These are phyloP conservation scores for Pythium pyrilobum DNA, from an alignment of 352 stramenopile genomes.

Conservation along the genomic window DNA sequence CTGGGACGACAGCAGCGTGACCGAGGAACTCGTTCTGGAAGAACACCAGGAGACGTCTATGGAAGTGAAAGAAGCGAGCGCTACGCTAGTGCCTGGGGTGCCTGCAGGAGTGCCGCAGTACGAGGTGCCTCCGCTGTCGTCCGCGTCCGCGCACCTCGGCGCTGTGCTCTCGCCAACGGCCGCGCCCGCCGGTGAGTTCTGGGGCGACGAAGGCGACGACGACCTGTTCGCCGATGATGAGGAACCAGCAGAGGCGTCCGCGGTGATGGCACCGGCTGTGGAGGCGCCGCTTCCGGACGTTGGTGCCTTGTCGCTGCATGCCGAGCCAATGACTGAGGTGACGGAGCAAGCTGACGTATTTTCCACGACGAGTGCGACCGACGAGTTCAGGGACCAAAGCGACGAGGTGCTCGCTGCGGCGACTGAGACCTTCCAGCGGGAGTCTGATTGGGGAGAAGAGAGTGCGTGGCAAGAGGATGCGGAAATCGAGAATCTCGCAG, in stretches of 20 bases:
- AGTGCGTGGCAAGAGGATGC: no score
- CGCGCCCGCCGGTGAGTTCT: slow-evolving; percentile 45
- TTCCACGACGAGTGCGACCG: not conserved
- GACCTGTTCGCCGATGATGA: slow-evolving; percentile 56
- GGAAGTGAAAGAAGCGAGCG: not conserved
- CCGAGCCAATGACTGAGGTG: not conserved
- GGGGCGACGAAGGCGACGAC: slow-evolving; percentile 51
- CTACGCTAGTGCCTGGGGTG: not conserved
- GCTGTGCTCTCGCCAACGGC: slow-evolving; percentile 17
- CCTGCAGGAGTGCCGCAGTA: not conserved
- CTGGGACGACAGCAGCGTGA: not conserved
- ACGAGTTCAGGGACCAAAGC: slow-evolving; percentile 8
- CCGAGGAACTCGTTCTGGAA: no score
- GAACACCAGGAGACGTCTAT: not conserved
- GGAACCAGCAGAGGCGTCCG: slow-evolving; percentile 36
- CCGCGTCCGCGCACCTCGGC: slow-evolving; percentile 15
- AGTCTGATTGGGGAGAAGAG: no score
- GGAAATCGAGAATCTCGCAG: no score
- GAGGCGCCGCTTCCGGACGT: slow-evolving; percentile 11
- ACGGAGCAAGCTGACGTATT: not conserved
- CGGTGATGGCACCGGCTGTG: not conserved
- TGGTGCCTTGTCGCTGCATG: slow-evolving; percentile 1
- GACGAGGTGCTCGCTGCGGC: no score
- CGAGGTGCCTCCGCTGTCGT: not conserved
- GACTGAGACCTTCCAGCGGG: no score